Conservation (phyloP, 176 grass and related monocot genomes). For the bread wheat (Triticum aestivum) region DNA sequence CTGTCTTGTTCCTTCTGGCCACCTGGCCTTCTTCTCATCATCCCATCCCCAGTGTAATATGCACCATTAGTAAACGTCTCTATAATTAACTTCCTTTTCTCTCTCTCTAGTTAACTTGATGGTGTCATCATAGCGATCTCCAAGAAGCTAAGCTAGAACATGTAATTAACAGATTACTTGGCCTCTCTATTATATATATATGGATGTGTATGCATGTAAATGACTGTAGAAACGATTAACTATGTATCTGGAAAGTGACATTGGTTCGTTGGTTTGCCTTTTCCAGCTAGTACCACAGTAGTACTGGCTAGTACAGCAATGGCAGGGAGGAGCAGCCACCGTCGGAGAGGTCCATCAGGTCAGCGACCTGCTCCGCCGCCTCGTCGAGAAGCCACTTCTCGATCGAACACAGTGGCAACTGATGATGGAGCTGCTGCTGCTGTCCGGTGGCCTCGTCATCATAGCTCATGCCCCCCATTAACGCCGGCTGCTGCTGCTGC, state of each 20-base stretch:
- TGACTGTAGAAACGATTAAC: background rate
- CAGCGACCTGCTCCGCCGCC: conserved; percentile 47
- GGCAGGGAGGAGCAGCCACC: conserved; percentile 46
- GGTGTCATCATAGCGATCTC: background rate
- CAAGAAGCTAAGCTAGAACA: conserved; percentile 20
- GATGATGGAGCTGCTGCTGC: conserved; percentile 22
- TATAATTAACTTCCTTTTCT: background rate
- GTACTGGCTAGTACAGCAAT: conserved; percentile 36
- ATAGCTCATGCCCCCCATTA: conserved; percentile 12
- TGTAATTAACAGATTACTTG: background rate
- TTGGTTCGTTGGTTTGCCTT: background rate
- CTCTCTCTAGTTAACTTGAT: background rate
- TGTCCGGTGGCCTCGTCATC: conserved; percentile 38
- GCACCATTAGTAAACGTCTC: background rate
- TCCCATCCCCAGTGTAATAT: background rate
- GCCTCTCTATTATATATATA: conserved; percentile 12
- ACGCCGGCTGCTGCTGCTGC: background rate
- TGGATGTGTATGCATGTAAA: conserved; percentile 16
- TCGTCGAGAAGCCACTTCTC: conserved; percentile 87
- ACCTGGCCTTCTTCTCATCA: background rate
- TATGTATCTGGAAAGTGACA: conserved; percentile 2
- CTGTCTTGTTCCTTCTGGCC: conserved; percentile 18
- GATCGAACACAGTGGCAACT: conserved; percentile 48
- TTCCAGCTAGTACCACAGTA: conserved; percentile 25
- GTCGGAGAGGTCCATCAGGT: conserved; percentile 49